These are phyloP conservation scores for Dalechampia spathulata DNA, from an alignment of 441 rosid genomes.

Conservation along the genomic window DNA sequence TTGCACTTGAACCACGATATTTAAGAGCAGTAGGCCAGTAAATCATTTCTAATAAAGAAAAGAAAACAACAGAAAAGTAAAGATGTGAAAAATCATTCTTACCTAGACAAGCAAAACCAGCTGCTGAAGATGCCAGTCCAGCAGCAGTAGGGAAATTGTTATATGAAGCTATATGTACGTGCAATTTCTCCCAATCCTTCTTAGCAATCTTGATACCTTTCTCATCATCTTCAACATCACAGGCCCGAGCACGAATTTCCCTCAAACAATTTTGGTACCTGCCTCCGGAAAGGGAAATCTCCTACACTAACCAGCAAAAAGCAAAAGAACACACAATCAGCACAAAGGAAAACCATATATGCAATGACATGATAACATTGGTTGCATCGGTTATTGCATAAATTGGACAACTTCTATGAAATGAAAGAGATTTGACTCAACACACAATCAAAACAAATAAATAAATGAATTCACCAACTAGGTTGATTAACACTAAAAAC, in stretches of 20 bases:
- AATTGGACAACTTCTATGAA: no score
- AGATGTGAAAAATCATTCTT: constrained; percentile 2
- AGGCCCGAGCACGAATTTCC: constrained; percentile 71
- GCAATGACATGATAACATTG: neutral
- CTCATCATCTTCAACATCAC: constrained; percentile 72
- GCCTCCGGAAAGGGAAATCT: constrained; percentile 84
- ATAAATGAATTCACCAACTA: no score
- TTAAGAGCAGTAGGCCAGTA: neutral
- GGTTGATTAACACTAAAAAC: no score
- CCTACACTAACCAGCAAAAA: constrained; percentile 56
- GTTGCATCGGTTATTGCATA: no score
- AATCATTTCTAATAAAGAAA: neutral
- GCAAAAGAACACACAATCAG: constrained; percentile 12
- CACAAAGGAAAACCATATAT: neutral
- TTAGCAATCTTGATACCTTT: constrained; percentile 69
- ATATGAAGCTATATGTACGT: constrained; percentile 80
- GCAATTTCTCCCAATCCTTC: constrained; percentile 83
- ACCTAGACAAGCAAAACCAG: constrained; percentile 98
- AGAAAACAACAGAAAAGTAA: neutral
- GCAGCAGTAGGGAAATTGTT: constrained; percentile 97
- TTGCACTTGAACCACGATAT: neutral
- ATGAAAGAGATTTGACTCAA: no score
- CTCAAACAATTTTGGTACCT: constrained; percentile 80
- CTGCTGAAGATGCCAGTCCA: constrained; percentile 97
- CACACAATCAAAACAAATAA: no score